These are phyloP conservation scores for Yamadazyma nakazawae DNA, from an alignment of 805 yeast species.

Conservation along the genomic window DNA sequence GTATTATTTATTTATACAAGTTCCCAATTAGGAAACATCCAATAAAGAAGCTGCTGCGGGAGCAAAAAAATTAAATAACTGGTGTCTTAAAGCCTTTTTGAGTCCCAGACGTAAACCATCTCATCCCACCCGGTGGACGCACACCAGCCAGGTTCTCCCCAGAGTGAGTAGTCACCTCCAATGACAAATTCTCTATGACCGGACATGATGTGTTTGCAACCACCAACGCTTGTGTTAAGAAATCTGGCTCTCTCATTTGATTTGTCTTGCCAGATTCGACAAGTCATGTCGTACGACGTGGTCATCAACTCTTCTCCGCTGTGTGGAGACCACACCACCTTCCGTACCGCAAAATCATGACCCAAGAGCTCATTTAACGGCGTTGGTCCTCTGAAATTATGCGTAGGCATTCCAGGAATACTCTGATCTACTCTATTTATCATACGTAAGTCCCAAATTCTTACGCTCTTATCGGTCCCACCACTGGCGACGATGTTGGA, in stretches of 20 bases:
- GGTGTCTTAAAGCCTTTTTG: constrained; percentile 36
- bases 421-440: constrained; percentile 37
- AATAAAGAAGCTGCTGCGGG: neutral
- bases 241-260: constrained; percentile 56
- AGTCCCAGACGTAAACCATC: constrained; percentile 86
- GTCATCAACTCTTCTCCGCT: constrained; percentile 63
- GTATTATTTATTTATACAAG: constrained; percentile 5
- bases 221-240: constrained; percentile 39
- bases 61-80: too few relatives aligned
- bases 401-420: constrained; percentile 34
- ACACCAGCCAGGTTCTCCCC: constrained; percentile 97
- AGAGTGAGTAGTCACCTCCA: constrained; percentile 92
- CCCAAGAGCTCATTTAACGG: constrained; percentile 79
- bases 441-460: constrained; percentile 88
- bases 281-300: constrained; percentile 90
- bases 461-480: constrained; percentile 84
- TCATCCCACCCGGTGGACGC: constrained; percentile 97
- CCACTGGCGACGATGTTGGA: constrained; percentile 78
- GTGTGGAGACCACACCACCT: constrained; percentile 89
- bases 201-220: constrained; percentile 57
- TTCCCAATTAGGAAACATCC: constrained; percentile 12
- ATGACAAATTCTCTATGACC: constrained; percentile 84
- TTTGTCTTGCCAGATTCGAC: constrained; percentile 78
- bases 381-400: constrained; percentile 52
- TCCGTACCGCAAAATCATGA: constrained; percentile 85